Evolutionary conservation across 495 filamentous ascomycete species (phyloP), one percentile per base, ranked within the genome.

Genomic region (Podospora didyma): DNA sequence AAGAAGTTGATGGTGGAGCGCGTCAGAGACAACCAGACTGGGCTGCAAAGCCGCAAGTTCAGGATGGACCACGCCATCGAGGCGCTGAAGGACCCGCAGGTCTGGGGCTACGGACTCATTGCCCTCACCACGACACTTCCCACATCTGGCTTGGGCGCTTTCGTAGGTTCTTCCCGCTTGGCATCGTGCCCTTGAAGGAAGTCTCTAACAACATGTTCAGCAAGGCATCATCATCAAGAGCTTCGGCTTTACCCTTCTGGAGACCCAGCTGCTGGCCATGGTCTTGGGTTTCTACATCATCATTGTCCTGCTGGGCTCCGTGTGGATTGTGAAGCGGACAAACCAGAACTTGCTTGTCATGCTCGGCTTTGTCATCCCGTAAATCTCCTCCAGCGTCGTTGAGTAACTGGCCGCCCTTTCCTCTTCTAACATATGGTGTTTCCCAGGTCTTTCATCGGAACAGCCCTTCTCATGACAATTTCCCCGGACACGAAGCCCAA

Each of bases 271-370:
- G 11, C 66, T 84, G 35, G 80, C 85, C 17, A 90, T 90, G 84
- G 85, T 89, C 5, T 71, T 89, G 1, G 86, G 87, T 5, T 82
- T 79, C 37, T 88, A 86, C 56, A 88, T 89, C 58, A 85, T 87
- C 54, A 79, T 86, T 31, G 81, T 88, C 14, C 68, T 90, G 24
- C 64, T 89, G 35, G 73, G 72, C 2, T 86, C 82, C 1, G 77
- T 83, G 2, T 89, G 77, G 78, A 63, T 89, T 1, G 86, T 86
- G 2, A 86, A 83, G 64, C 82, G 74, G 63, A 84, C 75, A 3
- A 66, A 71, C 3, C 86, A 89, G 67, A 90, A 88, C 59, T 57
- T 85, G 12, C 55, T 87, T 22, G 72, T 83, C 39, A 88, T 89
- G 85, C 59, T 81, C 20, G 73, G 78, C 7, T 88, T 81, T 51